A percentile compares a stretch with the other conserved stretches of the same genome.
phyloP scores from a whole-genome alignment of 1,284 basidiomycete genomes.

The Tilletia walkeri region DNA sequence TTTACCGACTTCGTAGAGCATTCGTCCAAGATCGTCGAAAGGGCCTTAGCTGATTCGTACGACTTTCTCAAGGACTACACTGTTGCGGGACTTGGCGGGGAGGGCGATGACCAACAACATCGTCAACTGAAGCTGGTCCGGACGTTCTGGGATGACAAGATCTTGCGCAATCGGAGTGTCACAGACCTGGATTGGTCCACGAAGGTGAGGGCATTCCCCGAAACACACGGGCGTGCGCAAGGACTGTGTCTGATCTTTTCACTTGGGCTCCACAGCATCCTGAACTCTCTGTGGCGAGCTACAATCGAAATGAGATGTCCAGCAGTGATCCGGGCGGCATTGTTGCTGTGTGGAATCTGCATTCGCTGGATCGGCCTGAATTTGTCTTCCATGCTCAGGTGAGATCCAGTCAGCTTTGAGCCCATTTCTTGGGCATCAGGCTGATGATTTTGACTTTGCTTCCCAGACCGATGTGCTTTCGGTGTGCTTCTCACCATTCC shows the following conservation, averaged over 20 bases:
- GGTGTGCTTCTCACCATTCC: constrained; percentile 93
- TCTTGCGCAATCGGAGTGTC: constrained; percentile 74
- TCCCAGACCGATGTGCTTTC: constrained; percentile 89
- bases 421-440: background rate
- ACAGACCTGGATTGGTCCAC: constrained; percentile 97
- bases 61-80: constrained; percentile 96
- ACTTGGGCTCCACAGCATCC: constrained; percentile 69
- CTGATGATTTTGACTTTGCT: background rate
- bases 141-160: constrained; percentile 43
- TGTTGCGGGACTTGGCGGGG: constrained; percentile 64
- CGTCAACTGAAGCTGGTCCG: constrained; percentile 31
- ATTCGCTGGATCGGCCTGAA: constrained; percentile 89
- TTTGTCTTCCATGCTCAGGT: constrained; percentile 97
- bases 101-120: constrained; percentile 20
- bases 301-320: constrained; percentile 85
- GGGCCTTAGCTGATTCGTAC: constrained; percentile 92
- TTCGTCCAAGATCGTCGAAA: constrained; percentile 89
- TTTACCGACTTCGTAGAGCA: constrained; percentile 91
- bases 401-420: background rate
- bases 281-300: constrained; percentile 88
- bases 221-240: too few species aligned
- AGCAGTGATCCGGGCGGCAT: constrained; percentile 74
- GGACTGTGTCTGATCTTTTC: background rate
- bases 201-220: constrained; percentile 63
- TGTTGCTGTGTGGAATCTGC: constrained; percentile 95